Evolutionary conservation across 129 eudicot species (phyloP).

Genomic region (Flaveria linearis): DNA sequence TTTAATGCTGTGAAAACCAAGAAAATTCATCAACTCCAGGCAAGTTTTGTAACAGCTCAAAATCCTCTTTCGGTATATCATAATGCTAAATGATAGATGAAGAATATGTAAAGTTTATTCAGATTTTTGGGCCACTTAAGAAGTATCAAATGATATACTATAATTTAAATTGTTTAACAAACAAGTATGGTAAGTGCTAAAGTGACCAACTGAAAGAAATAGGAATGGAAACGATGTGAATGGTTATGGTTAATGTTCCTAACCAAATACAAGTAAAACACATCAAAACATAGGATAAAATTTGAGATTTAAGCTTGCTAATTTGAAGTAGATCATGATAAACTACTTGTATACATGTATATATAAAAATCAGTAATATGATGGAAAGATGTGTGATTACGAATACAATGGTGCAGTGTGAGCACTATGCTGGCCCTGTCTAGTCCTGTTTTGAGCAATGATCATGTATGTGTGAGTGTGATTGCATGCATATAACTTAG

Average conservation of each 20-base stretch:
- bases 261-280: no score
- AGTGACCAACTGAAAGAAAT: no score
- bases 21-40: constrained; percentile 1
- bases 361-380: not conserved
- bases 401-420: not conserved
- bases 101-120: not conserved
- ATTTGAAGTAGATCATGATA: not conserved
- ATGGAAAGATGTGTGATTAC: not conserved
- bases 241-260: no score
- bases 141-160: no score
- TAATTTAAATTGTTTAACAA: no score
- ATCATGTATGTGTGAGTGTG: not conserved
- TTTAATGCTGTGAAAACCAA: not conserved
- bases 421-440: not conserved
- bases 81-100: not conserved
- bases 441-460: not conserved
- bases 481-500: not conserved
- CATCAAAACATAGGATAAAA: no score
- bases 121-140: not conserved
- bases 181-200: no score
- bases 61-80: not conserved
- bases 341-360: not conserved
- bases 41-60: not conserved
- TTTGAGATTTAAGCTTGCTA: not conserved
- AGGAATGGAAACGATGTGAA: no score